Evolutionary conservation across 257 asterid species (phyloP).

Genomic region (Nyctanthes arbortristis): DNA sequence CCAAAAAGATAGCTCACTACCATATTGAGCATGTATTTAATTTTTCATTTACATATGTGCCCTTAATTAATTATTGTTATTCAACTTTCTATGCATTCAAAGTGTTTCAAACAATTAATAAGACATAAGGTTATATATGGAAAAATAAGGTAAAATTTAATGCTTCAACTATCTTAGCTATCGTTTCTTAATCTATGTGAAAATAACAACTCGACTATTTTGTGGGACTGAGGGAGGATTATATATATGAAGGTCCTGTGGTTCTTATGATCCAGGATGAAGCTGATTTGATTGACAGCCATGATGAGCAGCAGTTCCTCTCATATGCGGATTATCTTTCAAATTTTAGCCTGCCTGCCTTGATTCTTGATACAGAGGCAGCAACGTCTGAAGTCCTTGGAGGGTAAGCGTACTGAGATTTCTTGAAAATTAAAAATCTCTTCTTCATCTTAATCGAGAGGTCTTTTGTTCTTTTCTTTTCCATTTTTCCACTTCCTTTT

Average conservation of each 20-base stretch:
- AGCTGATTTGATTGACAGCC: slow-evolving; percentile 65
- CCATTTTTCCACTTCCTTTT: neutral
- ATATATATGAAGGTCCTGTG: slow-evolving; percentile 19
- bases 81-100: too few species aligned
- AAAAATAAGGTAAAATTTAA: too few species aligned
- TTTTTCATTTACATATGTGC: too few species aligned
- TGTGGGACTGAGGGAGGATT: too few species aligned
- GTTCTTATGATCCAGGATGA: slow-evolving; percentile 54
- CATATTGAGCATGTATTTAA: too few species aligned
- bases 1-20: too few species aligned
- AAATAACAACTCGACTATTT: too few species aligned
- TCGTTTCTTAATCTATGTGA: too few species aligned
- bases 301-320: slow-evolving; percentile 78
- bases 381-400: slow-evolving; percentile 74
- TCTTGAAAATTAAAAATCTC: neutral
- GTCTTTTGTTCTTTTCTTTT: neutral
- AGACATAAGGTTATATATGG: too few species aligned
- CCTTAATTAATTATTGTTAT: too few species aligned
- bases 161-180: too few species aligned
- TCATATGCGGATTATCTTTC: slow-evolving; percentile 83
- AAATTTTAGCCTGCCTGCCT: slow-evolving; percentile 60
- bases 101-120: too few species aligned
- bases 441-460: slow-evolving; percentile 4
- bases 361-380: slow-evolving; percentile 61
- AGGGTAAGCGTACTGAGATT: slow-evolving; percentile 53